Percentiles rank a stretch among this genome's conserved stretches.
Conservation (phyloP, 306 rosid species). For the Pterocarpus santalinus region DNA sequence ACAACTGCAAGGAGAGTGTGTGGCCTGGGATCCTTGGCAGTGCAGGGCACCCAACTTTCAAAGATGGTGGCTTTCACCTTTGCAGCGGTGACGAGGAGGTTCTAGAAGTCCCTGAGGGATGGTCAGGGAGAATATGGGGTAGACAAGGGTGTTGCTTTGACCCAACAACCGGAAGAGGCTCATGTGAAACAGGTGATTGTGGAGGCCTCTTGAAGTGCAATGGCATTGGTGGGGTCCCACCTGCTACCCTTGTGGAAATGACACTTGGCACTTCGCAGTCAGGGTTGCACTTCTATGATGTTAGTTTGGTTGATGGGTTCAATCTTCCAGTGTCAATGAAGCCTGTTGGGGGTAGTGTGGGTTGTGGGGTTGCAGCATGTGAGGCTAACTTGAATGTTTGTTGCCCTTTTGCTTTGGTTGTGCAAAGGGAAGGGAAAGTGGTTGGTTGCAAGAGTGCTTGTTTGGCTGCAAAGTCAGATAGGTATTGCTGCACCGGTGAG, state of each 20-base stretch:
- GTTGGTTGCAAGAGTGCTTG: constrained; percentile 87
- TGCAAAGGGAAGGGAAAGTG: constrained; percentile 59
- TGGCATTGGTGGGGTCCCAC: constrained; percentile 72
- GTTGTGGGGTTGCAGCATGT: constrained; percentile 70
- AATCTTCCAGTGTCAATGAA: constrained; percentile 69
- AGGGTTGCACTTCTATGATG: constrained; percentile 69
- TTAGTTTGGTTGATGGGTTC: constrained; percentile 82
- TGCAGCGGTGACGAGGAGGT: constrained; percentile 53
- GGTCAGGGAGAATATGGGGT: constrained; percentile 89
- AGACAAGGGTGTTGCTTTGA: constrained; percentile 78
- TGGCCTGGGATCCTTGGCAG: constrained; percentile 72
- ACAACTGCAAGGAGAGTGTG: constrained; percentile 69
- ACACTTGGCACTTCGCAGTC: constrained; percentile 67
- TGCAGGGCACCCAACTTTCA: constrained; percentile 56
- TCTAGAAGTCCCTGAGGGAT: constrained; percentile 55
- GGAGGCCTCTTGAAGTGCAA: constrained; percentile 64
- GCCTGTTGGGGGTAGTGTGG: constrained; percentile 44
- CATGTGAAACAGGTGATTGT: constrained; percentile 76
- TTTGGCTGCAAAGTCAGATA: constrained; percentile 66
- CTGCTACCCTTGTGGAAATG: constrained; percentile 74
- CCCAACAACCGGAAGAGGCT: constrained; percentile 54
- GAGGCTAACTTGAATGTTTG: constrained; percentile 62
- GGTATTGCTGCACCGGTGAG: constrained; percentile 74
- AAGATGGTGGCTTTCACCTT: constrained; percentile 67
- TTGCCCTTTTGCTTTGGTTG: constrained; percentile 66